Percentiles rank a stretch among this genome's conserved stretches.
phyloP scores from a whole-genome alignment of 805 yeast genomes.

The Cyberlindnera mycetangii region DNA sequence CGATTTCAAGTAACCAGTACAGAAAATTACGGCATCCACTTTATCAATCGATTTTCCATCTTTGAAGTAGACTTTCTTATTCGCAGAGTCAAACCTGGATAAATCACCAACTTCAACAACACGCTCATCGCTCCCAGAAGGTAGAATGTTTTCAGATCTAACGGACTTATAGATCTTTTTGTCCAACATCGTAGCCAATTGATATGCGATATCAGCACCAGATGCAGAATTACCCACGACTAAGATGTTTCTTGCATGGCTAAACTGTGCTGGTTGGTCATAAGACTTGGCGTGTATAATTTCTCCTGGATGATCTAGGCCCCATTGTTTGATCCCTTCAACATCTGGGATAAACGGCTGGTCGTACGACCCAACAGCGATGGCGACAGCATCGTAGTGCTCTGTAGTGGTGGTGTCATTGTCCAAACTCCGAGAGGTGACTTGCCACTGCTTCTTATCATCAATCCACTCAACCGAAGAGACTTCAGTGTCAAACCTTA shows the following conservation, averaged over 20 bases:
- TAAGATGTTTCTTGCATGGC: conserved; percentile 41
- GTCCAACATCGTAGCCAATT: conserved; percentile 44
- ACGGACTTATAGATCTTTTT: conserved; percentile 46
- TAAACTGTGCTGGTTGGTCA: conserved; percentile 43
- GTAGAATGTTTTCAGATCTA: conserved; percentile 42
- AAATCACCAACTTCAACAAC: conserved; percentile 45
- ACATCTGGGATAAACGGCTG: conserved; percentile 58
- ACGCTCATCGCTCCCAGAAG: conserved; percentile 42
- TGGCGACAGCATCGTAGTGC: conserved; percentile 55
- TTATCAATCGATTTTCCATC: conserved; percentile 45
- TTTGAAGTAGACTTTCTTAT: conserved; percentile 40
- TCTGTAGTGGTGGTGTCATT: conserved; percentile 25
- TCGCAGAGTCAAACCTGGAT: conserved; percentile 35
- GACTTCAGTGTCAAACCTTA: conserved; percentile 48
- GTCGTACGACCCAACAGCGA: conserved; percentile 65
- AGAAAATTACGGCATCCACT: conserved; percentile 60
- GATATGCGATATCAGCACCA: conserved; percentile 71
- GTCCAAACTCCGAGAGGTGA: conserved; percentile 35
- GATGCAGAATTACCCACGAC: conserved; percentile 79
- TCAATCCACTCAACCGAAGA: conserved; percentile 32
- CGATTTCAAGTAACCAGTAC: conserved; percentile 72
- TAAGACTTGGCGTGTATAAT: conserved; percentile 58
- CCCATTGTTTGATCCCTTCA: conserved; percentile 51
- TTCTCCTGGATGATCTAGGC: conserved; percentile 40
- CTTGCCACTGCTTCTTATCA: conserved; percentile 39